Base-by-base conservation (phyloP, 441 rosid genomes). In the Euphorbia celastroides region DNA sequence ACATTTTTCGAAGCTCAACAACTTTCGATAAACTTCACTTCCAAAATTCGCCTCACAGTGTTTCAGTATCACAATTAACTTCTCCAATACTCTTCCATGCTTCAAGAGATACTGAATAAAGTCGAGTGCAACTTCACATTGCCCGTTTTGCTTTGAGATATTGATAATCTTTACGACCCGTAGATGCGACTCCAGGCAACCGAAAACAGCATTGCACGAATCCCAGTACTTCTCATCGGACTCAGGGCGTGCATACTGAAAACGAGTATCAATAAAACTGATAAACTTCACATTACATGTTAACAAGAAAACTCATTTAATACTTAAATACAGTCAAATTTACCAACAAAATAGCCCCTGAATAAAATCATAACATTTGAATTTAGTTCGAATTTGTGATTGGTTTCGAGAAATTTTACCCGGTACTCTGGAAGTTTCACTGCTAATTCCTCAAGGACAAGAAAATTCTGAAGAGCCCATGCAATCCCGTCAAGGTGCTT, bases 11-110 rank as follows among this genome's bases (percentile, higher is more conserved):
- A 66, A 38, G n/a, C n/a, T n/a, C n/a, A n/a, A n/a, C n/a, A 52
- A 13, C 22, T 32, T 52, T 36, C 36, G 5, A 36, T 26, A 9
- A 13, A 65, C 25, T 13, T 16, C 3, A 16, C 25, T 6, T 19
- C 36, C 5, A 19, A 3, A 6, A 2, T 28, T 7, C 7, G 67
- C 20, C 14, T 14, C 41, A 20, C 6, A 11, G 20, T 0, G 2
- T 4, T 12, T 31, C 12, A 7, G 17, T 5, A 2, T 0, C 56
- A 75, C 46, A 7, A 34, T 26, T 57, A 68, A 58, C 60, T 68
- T 68, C 58, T 75, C 65, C 20, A 75, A 44, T 7, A 26, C 67
- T 26, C 30, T 44, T 31, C 67, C 65, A 26, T 60, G 64, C 48
- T 64, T 34, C 20, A 67, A 59, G 23, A 75, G 55, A 68, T 71